Evolutionary conservation across 108 stramenopile species (phyloP).

Genomic region (Skeletonema grethae): DNA sequence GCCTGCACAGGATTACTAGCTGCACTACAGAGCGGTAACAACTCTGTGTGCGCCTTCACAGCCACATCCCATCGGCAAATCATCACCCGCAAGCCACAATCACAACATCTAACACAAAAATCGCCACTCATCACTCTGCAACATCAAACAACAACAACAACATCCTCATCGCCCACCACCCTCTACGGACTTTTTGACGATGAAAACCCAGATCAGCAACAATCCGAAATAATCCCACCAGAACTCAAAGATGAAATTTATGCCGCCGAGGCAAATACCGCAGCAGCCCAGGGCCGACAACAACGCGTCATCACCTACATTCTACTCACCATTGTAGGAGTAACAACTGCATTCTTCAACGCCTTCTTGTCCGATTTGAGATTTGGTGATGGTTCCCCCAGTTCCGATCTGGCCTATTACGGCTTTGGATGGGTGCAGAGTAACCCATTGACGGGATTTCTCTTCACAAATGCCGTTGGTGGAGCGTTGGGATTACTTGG

Average conservation of each 20-base stretch:
- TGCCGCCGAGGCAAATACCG: slow-evolving; percentile 78
- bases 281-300: slow-evolving; percentile 68
- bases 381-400: slow-evolving; percentile 43
- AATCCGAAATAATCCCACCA: slow-evolving; percentile 58
- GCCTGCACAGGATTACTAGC: not conserved
- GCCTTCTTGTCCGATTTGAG: slow-evolving; percentile 72
- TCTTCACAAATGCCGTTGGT: slow-evolving; percentile 79
- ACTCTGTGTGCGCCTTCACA: not conserved
- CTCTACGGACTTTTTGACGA: slow-evolving; percentile 25
- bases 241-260: slow-evolving; percentile 73
- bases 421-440: slow-evolving; percentile 80
- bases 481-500: slow-evolving; percentile 60
- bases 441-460: slow-evolving; percentile 52
- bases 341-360: slow-evolving; percentile 62
- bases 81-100: not conserved
- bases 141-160: not conserved
- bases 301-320: slow-evolving; percentile 65
- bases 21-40: not conserved
- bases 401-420: slow-evolving; percentile 42
- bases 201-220: not conserved
- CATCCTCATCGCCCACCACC: slow-evolving; percentile 2
- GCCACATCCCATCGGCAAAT: not conserved
- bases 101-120: not conserved
- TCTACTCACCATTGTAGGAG: slow-evolving; percentile 40
- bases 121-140: slow-evolving; percentile 2